phyloP scores from a whole-genome alignment of 257 asterid genomes.

The Solanum sejunctum region DNA sequence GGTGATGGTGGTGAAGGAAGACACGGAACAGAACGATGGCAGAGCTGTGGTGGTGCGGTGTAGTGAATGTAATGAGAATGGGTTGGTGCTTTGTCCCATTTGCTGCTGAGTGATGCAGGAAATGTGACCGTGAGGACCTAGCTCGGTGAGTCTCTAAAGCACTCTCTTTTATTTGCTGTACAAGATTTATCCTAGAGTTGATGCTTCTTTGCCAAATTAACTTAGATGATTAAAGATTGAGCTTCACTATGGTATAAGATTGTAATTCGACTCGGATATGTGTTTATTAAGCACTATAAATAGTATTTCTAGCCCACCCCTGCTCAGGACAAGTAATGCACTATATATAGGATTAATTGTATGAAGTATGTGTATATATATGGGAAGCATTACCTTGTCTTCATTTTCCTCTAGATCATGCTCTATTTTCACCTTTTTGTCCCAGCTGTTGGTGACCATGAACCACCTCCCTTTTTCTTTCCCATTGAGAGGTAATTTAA shows the following conservation, averaged over 20 bases:
- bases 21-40: conserved; percentile 3
- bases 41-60: conserved; percentile 37
- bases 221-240: background rate
- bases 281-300: too few species aligned
- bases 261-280: too few species aligned
- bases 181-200: background rate
- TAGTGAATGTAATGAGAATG: conserved; percentile 69
- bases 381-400: conserved; percentile 28
- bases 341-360: background rate
- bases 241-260: background rate
- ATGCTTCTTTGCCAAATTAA: background rate
- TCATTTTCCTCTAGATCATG: conserved; percentile 35
- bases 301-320: background rate
- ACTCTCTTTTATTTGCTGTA: background rate
- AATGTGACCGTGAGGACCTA: background rate
- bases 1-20: conserved; percentile 21
- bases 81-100: conserved; percentile 62
- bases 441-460: conserved; percentile 70
- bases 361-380: background rate
- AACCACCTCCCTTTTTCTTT: conserved; percentile 40
- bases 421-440: conserved; percentile 50
- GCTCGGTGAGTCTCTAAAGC: background rate
- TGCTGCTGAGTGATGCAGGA: conserved; percentile 29
- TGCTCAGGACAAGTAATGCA: background rate
- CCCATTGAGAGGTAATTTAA: conserved; percentile 31